Percentiles rank a stretch among this genome's conserved stretches.
phyloP scores from a whole-genome alignment of 352 stramenopile species.

The Phytopythium aichiense region DNA sequence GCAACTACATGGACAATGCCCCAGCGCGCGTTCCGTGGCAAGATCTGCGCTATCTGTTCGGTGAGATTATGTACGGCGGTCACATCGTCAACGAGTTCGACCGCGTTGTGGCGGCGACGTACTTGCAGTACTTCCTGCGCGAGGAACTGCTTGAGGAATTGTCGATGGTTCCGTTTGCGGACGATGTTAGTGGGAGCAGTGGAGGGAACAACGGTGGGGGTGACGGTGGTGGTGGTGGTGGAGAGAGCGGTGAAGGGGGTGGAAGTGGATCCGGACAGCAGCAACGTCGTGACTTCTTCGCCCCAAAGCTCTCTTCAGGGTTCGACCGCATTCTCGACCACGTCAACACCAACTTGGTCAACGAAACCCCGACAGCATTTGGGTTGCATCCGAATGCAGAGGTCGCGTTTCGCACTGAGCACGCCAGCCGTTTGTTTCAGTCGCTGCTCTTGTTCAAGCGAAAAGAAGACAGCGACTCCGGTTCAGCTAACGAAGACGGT shows the following conservation, averaged over 20 bases:
- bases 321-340: conserved; percentile 88
- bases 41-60: conserved; percentile 87
- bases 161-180: conserved; percentile 83
- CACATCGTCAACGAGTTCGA: conserved; percentile 87
- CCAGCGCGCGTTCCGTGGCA: conserved; percentile 86
- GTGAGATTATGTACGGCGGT: conserved; percentile 88
- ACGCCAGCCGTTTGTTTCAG: conserved; percentile 70
- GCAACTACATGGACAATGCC: conserved; percentile 92
- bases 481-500: conserved; percentile 21
- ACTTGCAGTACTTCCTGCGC: conserved; percentile 84
- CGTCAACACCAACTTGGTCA: conserved; percentile 75
- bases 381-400: conserved; percentile 92
- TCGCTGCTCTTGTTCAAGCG: conserved; percentile 72
- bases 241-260: conserved; percentile 19
- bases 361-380: conserved; percentile 86
- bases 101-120: conserved; percentile 74
- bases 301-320: conserved; percentile 60
- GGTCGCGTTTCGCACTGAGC: conserved; percentile 88
- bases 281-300: conserved; percentile 57
- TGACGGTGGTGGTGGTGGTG: conserved; percentile 6
- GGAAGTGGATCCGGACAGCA: conserved; percentile 16
- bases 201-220: conserved; percentile 15
- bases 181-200: conserved; percentile 27
- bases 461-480: conserved; percentile 28
- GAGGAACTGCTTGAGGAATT: conserved; percentile 90